phyloP scores from a whole-genome alignment of 2,329 filamentous ascomycete genomes.

The Nectriaceae sp. region DNA sequence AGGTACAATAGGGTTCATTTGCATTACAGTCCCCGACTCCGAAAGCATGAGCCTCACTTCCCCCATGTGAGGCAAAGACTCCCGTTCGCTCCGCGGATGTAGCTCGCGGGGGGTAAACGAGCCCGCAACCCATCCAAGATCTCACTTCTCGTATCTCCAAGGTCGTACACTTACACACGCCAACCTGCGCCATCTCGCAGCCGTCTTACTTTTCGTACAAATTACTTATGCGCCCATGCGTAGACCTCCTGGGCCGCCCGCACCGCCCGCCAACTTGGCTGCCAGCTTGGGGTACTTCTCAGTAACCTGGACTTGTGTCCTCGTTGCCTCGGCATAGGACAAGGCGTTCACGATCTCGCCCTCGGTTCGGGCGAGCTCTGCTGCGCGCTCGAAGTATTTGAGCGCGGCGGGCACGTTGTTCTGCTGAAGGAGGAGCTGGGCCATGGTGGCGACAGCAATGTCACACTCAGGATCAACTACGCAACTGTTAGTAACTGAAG shows the following conservation, averaged over 20 bases:
- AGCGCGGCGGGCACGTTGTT: slow-evolving; percentile 95
- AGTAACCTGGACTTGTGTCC: slow-evolving; percentile 91
- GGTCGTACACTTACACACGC: slow-evolving; percentile 33
- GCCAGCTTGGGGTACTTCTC: slow-evolving; percentile 84
- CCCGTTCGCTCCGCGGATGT: not conserved
- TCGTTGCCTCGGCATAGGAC: slow-evolving; percentile 93
- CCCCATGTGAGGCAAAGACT: slow-evolving; percentile 19
- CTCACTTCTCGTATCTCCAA: slow-evolving; percentile 14
- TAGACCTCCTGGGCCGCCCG: slow-evolving; percentile 37
- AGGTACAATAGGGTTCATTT: slow-evolving; percentile 28
- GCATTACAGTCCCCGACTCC: slow-evolving; percentile 31
- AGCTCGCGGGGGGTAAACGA: slow-evolving; percentile 10
- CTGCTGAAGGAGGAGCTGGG: slow-evolving; percentile 94
- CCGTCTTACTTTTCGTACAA: slow-evolving; percentile 22
- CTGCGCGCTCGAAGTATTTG: slow-evolving; percentile 95
- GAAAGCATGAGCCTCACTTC: slow-evolving; percentile 28
- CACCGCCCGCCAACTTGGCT: slow-evolving; percentile 57
- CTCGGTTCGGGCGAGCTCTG: slow-evolving; percentile 90
- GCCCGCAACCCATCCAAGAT: slow-evolving; percentile 17
- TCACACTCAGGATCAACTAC: slow-evolving; percentile 97
- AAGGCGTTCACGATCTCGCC: slow-evolving; percentile 95
- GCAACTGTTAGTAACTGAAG: slow-evolving; percentile 34
- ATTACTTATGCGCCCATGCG: slow-evolving; percentile 38
- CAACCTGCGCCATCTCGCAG: slow-evolving; percentile 11
- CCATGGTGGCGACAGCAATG: slow-evolving; percentile 98